Base-by-base conservation (phyloP, 305 asterid species). In the Caryopteris hybrid region DNA sequence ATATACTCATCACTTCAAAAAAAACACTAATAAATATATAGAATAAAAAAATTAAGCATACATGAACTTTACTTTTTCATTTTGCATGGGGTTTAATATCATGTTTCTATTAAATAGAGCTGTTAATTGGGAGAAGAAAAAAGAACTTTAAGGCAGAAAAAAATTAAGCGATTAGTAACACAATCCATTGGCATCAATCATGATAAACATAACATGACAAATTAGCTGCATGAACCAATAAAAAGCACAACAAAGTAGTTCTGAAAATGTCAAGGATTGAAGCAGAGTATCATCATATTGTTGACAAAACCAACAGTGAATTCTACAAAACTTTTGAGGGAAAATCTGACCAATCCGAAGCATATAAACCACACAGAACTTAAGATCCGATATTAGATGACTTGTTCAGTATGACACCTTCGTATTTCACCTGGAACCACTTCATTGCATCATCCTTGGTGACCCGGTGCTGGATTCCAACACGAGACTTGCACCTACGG, bases 391-490 rank as follows among this genome's bases (percentile, higher is more conserved):
- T 82, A 25, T 88, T 85, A 73, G 90, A 81, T 16, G 97, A 71
- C 89, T 91, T 91, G 89, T 91, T 91, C 5, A 91, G 92, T 78
- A 91, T 91, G 17, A 91, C 96, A 72, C 98, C 98, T 72, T 91
- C 98, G 22, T 91, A 92, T 58, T 92, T 88, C 72, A 85, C 95
- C 77, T 93, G 98, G 82, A 90, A 93, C 98, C 98, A 93, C 80
- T 90, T 93, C 98, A 90, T 90, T 2, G 98, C 85, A 14, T 92
- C 98, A 0, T 92, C 98, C 83, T 90, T 90, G 4, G 96, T 92
- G 63, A 92, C 97, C 69, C 97, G 72, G 80, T 92, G 98, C 67
- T 88, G 95, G 75, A 88, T 85, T 21, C 97, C 97, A 20, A 93
- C 98, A 1, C 94, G 92, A 29, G 98, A 50, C 86, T 93, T 90